phyloP scores from a whole-genome alignment of 176 grass and related monocot genomes.

The Cymbopogon citratus region DNA sequence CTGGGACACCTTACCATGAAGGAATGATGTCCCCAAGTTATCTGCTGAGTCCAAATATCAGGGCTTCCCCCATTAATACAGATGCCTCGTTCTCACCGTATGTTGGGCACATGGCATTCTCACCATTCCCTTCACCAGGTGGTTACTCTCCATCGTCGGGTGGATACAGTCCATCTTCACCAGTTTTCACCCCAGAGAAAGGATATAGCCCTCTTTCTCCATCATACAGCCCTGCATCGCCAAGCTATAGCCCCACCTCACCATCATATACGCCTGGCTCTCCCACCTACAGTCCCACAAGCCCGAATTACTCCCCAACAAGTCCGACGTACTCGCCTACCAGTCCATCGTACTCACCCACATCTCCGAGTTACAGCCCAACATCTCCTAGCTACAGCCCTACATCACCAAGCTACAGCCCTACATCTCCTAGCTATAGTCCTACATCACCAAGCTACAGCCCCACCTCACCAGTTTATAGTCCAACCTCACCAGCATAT shows the following conservation, averaged over 20 bases:
- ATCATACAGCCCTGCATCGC: slow-evolving; percentile 49
- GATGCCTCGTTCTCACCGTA: slow-evolving; percentile 93
- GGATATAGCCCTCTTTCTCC: slow-evolving; percentile 59
- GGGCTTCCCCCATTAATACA: slow-evolving; percentile 75
- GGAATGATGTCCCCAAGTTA: slow-evolving; percentile 98
- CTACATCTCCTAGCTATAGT: slow-evolving; percentile 60
- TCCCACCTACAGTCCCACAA: slow-evolving; percentile 59
- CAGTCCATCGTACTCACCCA: slow-evolving; percentile 56
- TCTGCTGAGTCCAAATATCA: slow-evolving; percentile 80
- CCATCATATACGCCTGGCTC: slow-evolving; percentile 57
- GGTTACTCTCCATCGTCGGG: slow-evolving; percentile 76
- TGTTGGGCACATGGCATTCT: slow-evolving; percentile 86
- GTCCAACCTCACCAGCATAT: slow-evolving; percentile 55
- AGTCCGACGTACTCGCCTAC: slow-evolving; percentile 60
- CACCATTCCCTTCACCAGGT: slow-evolving; percentile 66
- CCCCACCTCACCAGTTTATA: slow-evolving; percentile 57
- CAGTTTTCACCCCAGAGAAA: slow-evolving; percentile 50
- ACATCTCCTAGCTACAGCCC: slow-evolving; percentile 58
- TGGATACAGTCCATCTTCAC: slow-evolving; percentile 71
- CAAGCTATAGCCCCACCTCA: slow-evolving; percentile 51
- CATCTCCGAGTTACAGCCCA: slow-evolving; percentile 55
- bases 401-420: slow-evolving; percentile 54
- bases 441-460: slow-evolving; percentile 61
- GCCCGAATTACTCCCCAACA: slow-evolving; percentile 61
- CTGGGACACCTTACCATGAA: slow-evolving; percentile 82